Percentiles rank a stretch among this genome's conserved stretches.
These are phyloP conservation scores for Carex scoparia DNA, from an alignment of 176 grass and related monocot genomes.

Conservation along the genomic window DNA sequence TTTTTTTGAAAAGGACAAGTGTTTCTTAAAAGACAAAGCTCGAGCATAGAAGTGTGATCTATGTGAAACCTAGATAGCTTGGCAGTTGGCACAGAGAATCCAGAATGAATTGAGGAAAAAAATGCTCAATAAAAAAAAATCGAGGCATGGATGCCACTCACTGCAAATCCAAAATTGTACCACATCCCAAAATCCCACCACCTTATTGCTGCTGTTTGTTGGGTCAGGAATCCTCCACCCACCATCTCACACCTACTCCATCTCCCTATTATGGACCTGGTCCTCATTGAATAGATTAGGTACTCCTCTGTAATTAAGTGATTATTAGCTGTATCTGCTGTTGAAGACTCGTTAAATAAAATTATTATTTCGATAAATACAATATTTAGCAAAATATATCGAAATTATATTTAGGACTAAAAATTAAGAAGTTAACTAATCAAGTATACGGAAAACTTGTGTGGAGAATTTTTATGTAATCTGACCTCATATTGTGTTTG, in stretches of 20 bases:
- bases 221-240: constrained; percentile 38
- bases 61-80: background rate
- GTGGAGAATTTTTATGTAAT: too few species aligned
- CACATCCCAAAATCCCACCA: constrained; percentile 3
- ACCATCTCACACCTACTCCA: constrained; percentile 7
- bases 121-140: background rate
- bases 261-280: constrained; percentile 12
- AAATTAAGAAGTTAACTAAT: too few species aligned
- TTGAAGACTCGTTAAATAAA: background rate
- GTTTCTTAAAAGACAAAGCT: background rate
- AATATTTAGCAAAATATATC: too few species aligned
- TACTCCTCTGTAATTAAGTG: background rate
- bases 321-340: background rate
- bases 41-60: background rate
- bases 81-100: background rate
- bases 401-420: too few species aligned
- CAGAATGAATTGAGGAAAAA: constrained; percentile 6
- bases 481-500: too few species aligned
- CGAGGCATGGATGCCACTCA: constrained; percentile 25
- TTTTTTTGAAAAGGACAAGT: too few species aligned
- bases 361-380: background rate
- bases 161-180: constrained; percentile 28
- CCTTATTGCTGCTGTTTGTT: background rate
- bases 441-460: too few species aligned
- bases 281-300: background rate